These are phyloP conservation scores for Aurantiochytrium sp. DNA, from an alignment of 108 stramenopile genomes.

Conservation along the genomic window DNA sequence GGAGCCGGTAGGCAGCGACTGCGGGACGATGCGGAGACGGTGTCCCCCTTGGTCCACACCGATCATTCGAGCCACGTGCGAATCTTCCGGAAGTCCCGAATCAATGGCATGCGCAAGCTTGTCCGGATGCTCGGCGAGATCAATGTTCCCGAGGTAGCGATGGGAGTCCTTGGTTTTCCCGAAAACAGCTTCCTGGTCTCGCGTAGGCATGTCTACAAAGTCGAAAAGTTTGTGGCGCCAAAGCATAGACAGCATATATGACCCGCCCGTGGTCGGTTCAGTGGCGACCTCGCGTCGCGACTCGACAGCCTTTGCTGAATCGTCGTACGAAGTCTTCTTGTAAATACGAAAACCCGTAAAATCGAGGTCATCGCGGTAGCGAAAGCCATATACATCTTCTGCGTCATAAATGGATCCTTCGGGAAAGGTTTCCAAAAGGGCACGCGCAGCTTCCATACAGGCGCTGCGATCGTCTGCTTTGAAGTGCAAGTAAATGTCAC, in stretches of 20 bases:
- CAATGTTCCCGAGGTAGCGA: neutral
- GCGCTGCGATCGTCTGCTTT: neutral
- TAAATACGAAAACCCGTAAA: neutral
- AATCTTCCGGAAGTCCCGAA: neutral
- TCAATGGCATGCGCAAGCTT: slow-evolving; percentile 3
- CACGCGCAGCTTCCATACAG: neutral
- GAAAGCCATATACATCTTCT: neutral
- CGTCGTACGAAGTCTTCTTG: neutral
- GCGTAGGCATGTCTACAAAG: neutral
- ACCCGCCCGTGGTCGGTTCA: neutral
- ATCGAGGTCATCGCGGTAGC: neutral
- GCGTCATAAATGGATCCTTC: neutral
- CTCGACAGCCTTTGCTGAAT: neutral
- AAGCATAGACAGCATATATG: neutral
- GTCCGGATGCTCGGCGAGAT: neutral
- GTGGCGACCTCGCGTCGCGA: neutral
- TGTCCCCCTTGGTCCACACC: neutral
- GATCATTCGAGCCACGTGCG: neutral
- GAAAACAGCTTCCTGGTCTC: neutral
- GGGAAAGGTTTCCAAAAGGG: neutral
- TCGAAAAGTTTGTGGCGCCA: neutral
- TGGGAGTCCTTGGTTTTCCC: neutral
- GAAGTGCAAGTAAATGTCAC: neutral
- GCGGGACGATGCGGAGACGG: neutral
- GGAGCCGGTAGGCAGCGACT: neutral